Evolutionary conservation across 805 yeast genomes (phyloP).

Genomic region (Sugiyamaella boreocaroliniensis): DNA sequence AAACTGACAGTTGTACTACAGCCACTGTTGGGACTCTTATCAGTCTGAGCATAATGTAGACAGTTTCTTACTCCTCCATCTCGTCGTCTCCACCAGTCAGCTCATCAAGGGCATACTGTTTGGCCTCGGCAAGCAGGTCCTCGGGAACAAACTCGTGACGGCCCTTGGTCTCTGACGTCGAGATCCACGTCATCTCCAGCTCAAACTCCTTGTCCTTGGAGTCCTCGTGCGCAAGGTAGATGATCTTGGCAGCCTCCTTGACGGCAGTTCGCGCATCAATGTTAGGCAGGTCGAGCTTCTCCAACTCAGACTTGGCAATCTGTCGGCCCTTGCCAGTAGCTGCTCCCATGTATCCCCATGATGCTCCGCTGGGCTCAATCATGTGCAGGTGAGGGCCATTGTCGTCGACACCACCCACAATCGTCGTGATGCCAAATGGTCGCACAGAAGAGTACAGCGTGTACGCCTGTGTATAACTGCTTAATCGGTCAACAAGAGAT

Average conservation of each 20-base stretch:
- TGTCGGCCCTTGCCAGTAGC: conserved; percentile 99
- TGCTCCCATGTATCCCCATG: conserved; percentile 96
- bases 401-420: conserved; percentile 88
- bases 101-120: conserved; percentile 73
- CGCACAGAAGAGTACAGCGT: conserved; percentile 95
- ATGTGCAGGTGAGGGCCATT: conserved; percentile 89
- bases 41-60: too few relatives aligned
- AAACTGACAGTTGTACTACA: too few relatives aligned
- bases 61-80: conserved; percentile 51
- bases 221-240: conserved; percentile 93
- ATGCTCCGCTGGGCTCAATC: conserved; percentile 96
- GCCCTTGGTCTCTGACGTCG: conserved; percentile 69
- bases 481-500: conserved; percentile 77
- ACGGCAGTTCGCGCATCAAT: conserved; percentile 76
- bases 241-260: conserved; percentile 88
- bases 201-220: conserved; percentile 96
- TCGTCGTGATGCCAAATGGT: conserved; percentile 92
- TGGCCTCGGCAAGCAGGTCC: conserved; percentile 75
- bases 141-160: conserved; percentile 74
- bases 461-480: conserved; percentile 88
- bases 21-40: too few relatives aligned
- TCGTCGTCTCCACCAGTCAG: conserved; percentile 64
- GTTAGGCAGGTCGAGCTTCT: conserved; percentile 69
- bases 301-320: conserved; percentile 94
- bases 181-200: conserved; percentile 87